These are phyloP conservation scores for Nemania abortiva DNA, from an alignment of 2,329 filamentous ascomycete species.

Conservation along the genomic window DNA sequence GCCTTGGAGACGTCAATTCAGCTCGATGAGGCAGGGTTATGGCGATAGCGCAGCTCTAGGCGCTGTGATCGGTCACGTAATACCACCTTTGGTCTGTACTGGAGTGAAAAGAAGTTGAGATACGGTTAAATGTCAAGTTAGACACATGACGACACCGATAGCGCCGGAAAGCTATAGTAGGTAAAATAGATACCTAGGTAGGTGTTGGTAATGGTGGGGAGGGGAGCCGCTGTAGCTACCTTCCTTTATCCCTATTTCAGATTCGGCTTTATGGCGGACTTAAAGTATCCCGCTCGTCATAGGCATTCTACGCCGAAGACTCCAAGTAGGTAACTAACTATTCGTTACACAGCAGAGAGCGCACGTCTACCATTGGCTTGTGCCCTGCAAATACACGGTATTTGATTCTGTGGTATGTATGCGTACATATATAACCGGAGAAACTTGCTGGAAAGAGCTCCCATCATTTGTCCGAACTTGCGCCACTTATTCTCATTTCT, in stretches of 20 bases:
- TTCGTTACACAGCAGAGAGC: too few species aligned
- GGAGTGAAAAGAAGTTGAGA: conserved; percentile 5
- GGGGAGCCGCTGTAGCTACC: neutral
- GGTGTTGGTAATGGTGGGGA: conserved; percentile 22
- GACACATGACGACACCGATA: conserved; percentile 43
- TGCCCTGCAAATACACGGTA: too few species aligned
- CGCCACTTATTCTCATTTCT: too few species aligned
- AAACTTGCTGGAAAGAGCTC: too few species aligned
- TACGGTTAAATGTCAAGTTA: conserved; percentile 30
- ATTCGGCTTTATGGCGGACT: conserved; percentile 41
- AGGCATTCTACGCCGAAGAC: neutral
- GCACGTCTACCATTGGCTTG: too few species aligned
- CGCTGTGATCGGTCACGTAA: neutral
- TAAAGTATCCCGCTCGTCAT: conserved; percentile 15
- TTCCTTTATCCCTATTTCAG: neutral
- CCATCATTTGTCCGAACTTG: too few species aligned
- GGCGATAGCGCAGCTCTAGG: neutral
- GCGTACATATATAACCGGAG: too few species aligned
- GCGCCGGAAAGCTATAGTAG: conserved; percentile 1
- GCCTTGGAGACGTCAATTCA: neutral
- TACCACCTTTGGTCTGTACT: neutral
- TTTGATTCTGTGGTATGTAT: too few species aligned
- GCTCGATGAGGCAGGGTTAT: conserved; percentile 1
- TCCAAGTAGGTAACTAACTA: too few species aligned
- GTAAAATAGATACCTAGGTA: neutral